phyloP scores from a whole-genome alignment of 2,329 filamentous ascomycete species.

The Apiospora rasikravindrae region DNA sequence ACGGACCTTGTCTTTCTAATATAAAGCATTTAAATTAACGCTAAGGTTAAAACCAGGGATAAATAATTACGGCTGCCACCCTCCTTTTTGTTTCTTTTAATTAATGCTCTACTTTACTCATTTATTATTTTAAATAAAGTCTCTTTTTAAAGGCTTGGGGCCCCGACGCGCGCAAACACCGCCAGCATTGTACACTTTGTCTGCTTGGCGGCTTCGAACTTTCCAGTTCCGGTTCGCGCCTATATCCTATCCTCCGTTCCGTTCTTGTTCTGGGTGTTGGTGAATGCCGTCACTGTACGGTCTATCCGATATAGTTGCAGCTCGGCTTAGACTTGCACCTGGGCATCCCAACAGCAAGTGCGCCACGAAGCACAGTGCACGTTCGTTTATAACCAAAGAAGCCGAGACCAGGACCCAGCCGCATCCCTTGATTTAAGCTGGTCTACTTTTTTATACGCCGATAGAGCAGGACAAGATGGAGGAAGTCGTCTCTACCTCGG shows the following conservation, averaged over 20 bases:
- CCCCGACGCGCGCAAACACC: background rate
- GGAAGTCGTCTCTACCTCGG: background rate
- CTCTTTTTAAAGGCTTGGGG: background rate
- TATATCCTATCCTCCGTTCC: background rate
- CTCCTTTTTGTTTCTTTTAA: constrained; percentile 7
- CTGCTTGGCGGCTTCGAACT: background rate
- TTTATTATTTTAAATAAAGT: constrained; percentile 8
- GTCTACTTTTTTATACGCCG: background rate
- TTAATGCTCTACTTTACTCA: constrained; percentile 13
- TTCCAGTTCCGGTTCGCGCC: background rate
- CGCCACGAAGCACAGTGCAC: background rate
- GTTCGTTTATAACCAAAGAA: background rate
- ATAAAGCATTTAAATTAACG: constrained; percentile 2
- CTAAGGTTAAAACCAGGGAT: constrained; percentile 16
- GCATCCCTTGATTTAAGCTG: background rate
- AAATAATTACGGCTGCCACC: constrained; percentile 2
- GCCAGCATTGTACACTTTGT: background rate
- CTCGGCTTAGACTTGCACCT: background rate
- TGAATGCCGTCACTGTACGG: background rate
- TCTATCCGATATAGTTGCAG: background rate
- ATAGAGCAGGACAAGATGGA: background rate
- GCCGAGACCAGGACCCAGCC: background rate
- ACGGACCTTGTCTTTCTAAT: constrained; percentile 14
- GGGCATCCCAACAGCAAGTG: background rate
- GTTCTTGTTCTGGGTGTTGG: background rate